phyloP scores from a whole-genome alignment of 768 basidiomycete genomes.

The Pluteus cervinus region DNA sequence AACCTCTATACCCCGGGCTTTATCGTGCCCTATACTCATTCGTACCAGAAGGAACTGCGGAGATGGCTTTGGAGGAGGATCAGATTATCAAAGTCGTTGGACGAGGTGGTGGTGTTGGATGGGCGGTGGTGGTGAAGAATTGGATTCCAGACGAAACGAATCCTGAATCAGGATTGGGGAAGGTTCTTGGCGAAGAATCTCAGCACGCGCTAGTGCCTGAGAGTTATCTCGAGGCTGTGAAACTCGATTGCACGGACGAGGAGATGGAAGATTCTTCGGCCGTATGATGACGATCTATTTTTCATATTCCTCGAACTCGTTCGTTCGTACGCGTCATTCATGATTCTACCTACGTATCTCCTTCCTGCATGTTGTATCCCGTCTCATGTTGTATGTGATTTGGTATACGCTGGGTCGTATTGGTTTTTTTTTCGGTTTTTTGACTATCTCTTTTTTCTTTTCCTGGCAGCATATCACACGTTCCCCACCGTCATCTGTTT shows the following conservation, averaged over 20 bases:
- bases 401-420: no score
- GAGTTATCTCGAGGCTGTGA: conserved; percentile 62
- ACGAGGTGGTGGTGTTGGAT: conserved; percentile 72
- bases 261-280: no score
- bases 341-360: no score
- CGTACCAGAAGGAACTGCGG: conserved; percentile 73
- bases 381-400: no score
- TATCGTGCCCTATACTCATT: conserved; percentile 79
- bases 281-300: no score
- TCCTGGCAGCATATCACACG: no score
- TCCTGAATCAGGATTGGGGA: conserved; percentile 9
- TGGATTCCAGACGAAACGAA: conserved; percentile 8
- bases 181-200: conserved; percentile 11
- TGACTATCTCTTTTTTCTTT: no score
- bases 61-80: conserved; percentile 77
- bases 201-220: conserved; percentile 74
- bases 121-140: conserved; percentile 63
- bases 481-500: no score
- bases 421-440: no score
- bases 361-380: no score
- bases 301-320: no score
- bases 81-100: conserved; percentile 71
- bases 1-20: conserved; percentile 56
- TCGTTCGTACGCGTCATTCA: no score
- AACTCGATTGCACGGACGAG: conserved; percentile 33